These are phyloP conservation scores for Austroboletus novae-zelandiae DNA, from an alignment of 1,284 basidiomycete genomes.

Conservation along the genomic window DNA sequence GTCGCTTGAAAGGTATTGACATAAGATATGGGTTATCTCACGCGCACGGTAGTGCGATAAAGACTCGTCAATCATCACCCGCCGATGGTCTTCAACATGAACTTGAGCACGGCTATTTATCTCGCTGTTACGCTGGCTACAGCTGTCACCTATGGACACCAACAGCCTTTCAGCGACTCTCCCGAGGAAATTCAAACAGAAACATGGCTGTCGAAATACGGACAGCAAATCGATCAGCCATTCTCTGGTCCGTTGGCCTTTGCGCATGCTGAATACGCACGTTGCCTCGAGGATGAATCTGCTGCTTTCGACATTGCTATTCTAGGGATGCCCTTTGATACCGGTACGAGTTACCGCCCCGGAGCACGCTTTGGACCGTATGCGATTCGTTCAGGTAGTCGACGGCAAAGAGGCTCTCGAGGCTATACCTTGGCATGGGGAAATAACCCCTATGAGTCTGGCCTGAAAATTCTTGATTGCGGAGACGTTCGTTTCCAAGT, in stretches of 20 bases:
- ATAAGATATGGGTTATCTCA: neutral
- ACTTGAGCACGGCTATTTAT: neutral
- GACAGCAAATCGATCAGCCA: conserved; percentile 62
- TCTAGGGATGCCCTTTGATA: conserved; percentile 82
- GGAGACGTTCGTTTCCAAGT: conserved; percentile 55
- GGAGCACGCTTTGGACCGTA: conserved; percentile 81
- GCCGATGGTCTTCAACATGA: conserved; percentile 8
- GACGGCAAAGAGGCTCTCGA: conserved; percentile 54
- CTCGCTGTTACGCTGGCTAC: conserved; percentile 1
- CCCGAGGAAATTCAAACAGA: conserved; percentile 10
- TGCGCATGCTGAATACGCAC: conserved; percentile 68
- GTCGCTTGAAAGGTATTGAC: too few relatives aligned
- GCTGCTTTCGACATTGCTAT: conserved; percentile 68
- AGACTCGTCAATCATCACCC: neutral
- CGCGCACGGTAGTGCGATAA: neutral
- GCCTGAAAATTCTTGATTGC: conserved; percentile 69
- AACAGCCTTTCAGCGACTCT: conserved; percentile 14
- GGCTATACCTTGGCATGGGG: conserved; percentile 69
- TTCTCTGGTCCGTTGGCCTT: conserved; percentile 75
- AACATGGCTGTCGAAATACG: conserved; percentile 69
- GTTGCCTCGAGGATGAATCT: conserved; percentile 62
- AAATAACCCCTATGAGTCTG: conserved; percentile 61
- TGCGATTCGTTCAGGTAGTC: conserved; percentile 76
- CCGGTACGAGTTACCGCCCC: conserved; percentile 65
- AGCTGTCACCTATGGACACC: conserved; percentile 3